A percentile compares a stretch with the other conserved stretches of the same genome.
Conservation (phyloP, 306 rosid genomes). For the Fagus crenata region DNA sequence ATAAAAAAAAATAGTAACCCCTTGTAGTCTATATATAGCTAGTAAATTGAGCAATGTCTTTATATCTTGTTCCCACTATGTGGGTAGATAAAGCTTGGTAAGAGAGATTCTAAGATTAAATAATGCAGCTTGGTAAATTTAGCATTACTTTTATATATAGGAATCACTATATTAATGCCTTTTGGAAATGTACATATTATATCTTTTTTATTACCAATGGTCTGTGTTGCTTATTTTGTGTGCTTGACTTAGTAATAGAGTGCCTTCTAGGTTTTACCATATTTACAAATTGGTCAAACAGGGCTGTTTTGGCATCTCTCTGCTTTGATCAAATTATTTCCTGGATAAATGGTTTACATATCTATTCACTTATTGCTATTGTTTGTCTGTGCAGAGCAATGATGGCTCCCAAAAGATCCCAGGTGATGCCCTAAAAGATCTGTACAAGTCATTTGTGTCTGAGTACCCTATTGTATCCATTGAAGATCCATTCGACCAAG, state of each 20-base stretch:
- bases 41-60: not conserved
- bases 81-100: not conserved
- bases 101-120: not conserved
- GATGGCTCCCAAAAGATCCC: slow-evolving; percentile 82
- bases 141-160: not conserved
- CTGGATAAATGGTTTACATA: not conserved
- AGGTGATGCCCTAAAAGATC: slow-evolving; percentile 76
- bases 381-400: slow-evolving; percentile 57
- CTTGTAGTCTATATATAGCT: not conserved
- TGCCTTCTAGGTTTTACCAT: not conserved
- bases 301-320: not conserved
- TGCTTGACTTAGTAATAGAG: not conserved
- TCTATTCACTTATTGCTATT: not conserved
- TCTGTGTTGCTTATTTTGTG: not conserved
- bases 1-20: slow-evolving; percentile 35
- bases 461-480: slow-evolving; percentile 96
- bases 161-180: not conserved
- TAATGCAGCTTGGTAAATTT: too few relatives aligned
- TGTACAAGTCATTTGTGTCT: slow-evolving; percentile 83
- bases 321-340: not conserved
- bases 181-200: not conserved
- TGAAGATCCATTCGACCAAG: slow-evolving; percentile 98
- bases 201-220: not conserved
- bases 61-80: not conserved
- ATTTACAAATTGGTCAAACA: not conserved